Base-by-base conservation (phyloP, 2,329 filamentous ascomycete genomes). In the Xylariaceae sp. region DNA sequence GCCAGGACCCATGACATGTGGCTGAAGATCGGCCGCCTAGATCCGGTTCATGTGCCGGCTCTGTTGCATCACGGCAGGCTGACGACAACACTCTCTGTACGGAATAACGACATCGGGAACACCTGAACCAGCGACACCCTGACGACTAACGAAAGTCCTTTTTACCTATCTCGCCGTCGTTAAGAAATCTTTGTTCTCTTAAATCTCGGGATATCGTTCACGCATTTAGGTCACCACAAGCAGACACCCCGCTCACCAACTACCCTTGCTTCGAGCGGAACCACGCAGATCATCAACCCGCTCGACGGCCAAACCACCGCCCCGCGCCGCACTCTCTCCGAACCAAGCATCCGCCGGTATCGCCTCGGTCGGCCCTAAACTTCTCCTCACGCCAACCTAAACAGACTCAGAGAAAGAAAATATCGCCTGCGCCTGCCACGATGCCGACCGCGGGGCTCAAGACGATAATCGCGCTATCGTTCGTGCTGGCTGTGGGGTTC, bases 391-490 rank as follows among this genome's bases (percentile, higher is more conserved):
- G n/a, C 23, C n/a, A 49, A 49, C 15, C 47, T 4, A 34, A 30
- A 50, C 17, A 30, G 23, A 30, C 23, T 5, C 48, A 30, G 9
- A 50, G 9, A 35, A 9, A 35, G 13, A n/a, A 4, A 6, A 13
- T 8, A 23, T 11, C 45, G 51, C 54, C 35, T 62, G 23, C 50
- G 30, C 10, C 30, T 53, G 62, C 72, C 77, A 80, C 70, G 65
- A 85, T 85, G 82, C 75, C 82, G 78, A 84, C 90, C 80, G 92
- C 94, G 69, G 94, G 94, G 74, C 87, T 99, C 72, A 97, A 97
- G 80, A 99, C 94, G 68, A 99, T 99, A 78, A 99, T 99, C 76
- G 91, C 90, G 66, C 89, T 99, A 69, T 97, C 94, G 73, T 99
- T 99, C 78, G 94, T 99, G 74, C 91, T 99, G 66, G 94, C 94